Conservation (phyloP, 441 rosid genomes). For the Gossypium lobatum region DNA sequence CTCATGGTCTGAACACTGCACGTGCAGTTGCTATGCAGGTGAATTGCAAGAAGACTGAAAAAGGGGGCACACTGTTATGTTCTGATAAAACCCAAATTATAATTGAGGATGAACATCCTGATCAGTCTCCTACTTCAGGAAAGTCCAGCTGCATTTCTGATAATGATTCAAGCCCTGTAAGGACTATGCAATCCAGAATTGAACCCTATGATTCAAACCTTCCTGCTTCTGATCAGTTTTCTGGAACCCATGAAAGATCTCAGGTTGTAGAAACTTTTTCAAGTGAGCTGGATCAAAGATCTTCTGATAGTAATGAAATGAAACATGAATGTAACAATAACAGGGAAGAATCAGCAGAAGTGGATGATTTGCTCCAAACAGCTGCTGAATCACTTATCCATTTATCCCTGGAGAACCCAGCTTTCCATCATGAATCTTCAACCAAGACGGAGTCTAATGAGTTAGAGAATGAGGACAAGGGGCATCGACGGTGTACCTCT, state of each 20-base stretch:
- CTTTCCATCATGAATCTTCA: slow-evolving; percentile 24
- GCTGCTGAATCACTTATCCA: slow-evolving; percentile 66
- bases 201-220: slow-evolving; percentile 13
- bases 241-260: slow-evolving; percentile 18
- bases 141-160: slow-evolving; percentile 46
- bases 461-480: slow-evolving; percentile 19
- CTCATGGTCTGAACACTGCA: slow-evolving; percentile 5
- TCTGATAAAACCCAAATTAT: slow-evolving; percentile 27
- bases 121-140: slow-evolving; percentile 41
- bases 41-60: slow-evolving; percentile 32
- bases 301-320: slow-evolving; percentile 14
- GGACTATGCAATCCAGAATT: slow-evolving; percentile 16
- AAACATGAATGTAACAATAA: slow-evolving; percentile 10
- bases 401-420: slow-evolving; percentile 26
- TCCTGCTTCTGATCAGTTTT: slow-evolving; percentile 18
- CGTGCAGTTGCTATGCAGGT: slow-evolving; percentile 20
- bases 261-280: slow-evolving; percentile 17
- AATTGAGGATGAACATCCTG: slow-evolving; percentile 26
- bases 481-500: slow-evolving; percentile 31
- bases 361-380: slow-evolving; percentile 30
- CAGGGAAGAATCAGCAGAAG: slow-evolving; percentile 23
- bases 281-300: slow-evolving; percentile 22
- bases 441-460: slow-evolving; percentile 24
- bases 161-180: slow-evolving; percentile 33
- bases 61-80: slow-evolving; percentile 26